These are phyloP conservation scores for Evansstolkia leycettana DNA, from an alignment of 495 filamentous ascomycete species.

Conservation along the genomic window DNA sequence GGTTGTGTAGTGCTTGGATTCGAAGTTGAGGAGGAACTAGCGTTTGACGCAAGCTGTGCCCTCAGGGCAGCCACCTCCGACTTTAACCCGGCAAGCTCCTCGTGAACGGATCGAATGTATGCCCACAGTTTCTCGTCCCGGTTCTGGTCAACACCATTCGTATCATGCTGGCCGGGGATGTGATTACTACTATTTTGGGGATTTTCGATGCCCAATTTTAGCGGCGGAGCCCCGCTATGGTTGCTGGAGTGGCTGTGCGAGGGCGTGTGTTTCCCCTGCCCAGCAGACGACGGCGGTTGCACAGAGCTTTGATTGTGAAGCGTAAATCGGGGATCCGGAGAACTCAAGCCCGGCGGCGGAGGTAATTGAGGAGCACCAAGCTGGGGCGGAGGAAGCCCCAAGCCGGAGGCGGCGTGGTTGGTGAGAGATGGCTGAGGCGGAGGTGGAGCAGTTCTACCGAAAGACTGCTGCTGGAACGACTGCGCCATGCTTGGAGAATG, in stretches of 20 bases:
- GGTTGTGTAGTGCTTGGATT: slow-evolving; percentile 13
- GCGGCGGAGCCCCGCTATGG: slow-evolving; percentile 20
- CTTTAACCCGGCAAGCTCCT: slow-evolving; percentile 24
- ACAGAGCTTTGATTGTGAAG: slow-evolving; percentile 19
- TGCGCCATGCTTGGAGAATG: slow-evolving; percentile 60
- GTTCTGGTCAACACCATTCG: slow-evolving; percentile 18
- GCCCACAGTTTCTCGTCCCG: slow-evolving; percentile 32
- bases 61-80: slow-evolving; percentile 28
- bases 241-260: slow-evolving; percentile 30
- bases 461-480: slow-evolving; percentile 56
- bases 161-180: slow-evolving; percentile 10
- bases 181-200: slow-evolving; percentile 12
- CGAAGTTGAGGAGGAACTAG: slow-evolving; percentile 10
- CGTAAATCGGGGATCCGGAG: slow-evolving; percentile 33
- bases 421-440: slow-evolving; percentile 12
- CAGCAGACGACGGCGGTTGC: slow-evolving; percentile 2
- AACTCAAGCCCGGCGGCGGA: slow-evolving; percentile 35
- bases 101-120: slow-evolving; percentile 32
- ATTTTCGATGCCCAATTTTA: slow-evolving; percentile 17
- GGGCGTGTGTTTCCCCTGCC: slow-evolving; percentile 17
- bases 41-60: slow-evolving; percentile 20
- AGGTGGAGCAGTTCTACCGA: slow-evolving; percentile 33
- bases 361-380: slow-evolving; percentile 38
- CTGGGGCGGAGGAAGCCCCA: slow-evolving; percentile 27
- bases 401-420: slow-evolving; percentile 15